Conservation (phyloP, 495 filamentous ascomycete species). For the Aspergillus affinis region DNA sequence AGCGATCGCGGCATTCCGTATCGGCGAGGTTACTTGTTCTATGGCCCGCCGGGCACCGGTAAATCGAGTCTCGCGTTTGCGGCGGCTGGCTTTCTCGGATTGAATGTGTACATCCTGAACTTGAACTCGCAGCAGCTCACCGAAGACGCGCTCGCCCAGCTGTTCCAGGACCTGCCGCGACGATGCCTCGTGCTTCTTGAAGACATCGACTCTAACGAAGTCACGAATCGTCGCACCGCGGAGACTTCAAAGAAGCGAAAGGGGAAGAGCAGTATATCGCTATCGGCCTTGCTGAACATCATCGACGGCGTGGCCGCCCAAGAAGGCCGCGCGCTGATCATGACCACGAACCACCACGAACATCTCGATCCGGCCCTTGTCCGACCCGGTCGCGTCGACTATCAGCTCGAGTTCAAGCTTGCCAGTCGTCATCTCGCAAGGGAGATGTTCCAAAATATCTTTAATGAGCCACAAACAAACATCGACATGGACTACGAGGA, state of each 20-base stretch:
- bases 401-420: slow-evolving; percentile 66
- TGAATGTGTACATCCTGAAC: slow-evolving; percentile 15
- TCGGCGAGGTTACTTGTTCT: slow-evolving; percentile 36
- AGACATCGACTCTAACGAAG: slow-evolving; percentile 35
- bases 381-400: slow-evolving; percentile 73
- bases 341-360: slow-evolving; percentile 82
- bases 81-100: slow-evolving; percentile 5
- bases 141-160: slow-evolving; percentile 61
- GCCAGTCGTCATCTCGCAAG: slow-evolving; percentile 43
- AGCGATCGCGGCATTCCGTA: slow-evolving; percentile 54
- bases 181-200: slow-evolving; percentile 37
- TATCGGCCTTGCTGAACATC: slow-evolving; percentile 78
- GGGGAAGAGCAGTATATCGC: slow-evolving; percentile 42
- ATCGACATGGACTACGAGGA: slow-evolving; percentile 51
- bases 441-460: slow-evolving; percentile 49
- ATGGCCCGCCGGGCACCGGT: slow-evolving; percentile 37
- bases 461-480: slow-evolving; percentile 27
- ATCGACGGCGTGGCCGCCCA: slow-evolving; percentile 82
- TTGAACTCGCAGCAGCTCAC: slow-evolving; percentile 7
- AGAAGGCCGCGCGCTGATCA: slow-evolving; percentile 77
- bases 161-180: slow-evolving; percentile 55
- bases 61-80: slow-evolving; percentile 34
- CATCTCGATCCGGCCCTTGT: slow-evolving; percentile 73
- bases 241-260: slow-evolving; percentile 19
- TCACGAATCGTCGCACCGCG: slow-evolving; percentile 55